Conservation (phyloP, 352 stramenopile species). For the Phytophthora constricta region DNA sequence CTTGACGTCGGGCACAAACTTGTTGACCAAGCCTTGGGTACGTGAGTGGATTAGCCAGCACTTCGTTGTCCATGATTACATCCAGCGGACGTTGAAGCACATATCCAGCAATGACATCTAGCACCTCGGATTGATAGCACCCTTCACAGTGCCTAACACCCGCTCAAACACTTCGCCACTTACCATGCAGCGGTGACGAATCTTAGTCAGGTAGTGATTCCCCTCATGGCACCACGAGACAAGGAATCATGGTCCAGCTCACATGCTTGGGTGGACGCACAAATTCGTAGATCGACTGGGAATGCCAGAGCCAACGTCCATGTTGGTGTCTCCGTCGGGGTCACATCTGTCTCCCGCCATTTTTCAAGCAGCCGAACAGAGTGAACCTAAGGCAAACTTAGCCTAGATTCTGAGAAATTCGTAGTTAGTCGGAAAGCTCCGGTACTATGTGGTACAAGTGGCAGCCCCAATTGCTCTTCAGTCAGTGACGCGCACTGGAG, state of each 20-base stretch:
- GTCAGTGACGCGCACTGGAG: too few relatives aligned
- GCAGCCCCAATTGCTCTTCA: too few relatives aligned
- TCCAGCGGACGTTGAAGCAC: too few relatives aligned
- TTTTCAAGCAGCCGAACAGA: too few relatives aligned
- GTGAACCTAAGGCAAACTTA: too few relatives aligned
- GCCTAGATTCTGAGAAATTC: too few relatives aligned
- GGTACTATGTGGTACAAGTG: too few relatives aligned
- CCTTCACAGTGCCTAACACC: not conserved
- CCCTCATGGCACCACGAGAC: not conserved
- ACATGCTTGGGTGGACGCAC: not conserved
- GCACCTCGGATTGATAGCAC: not conserved
- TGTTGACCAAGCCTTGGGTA: slow-evolving; percentile 10
- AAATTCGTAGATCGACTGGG: not conserved
- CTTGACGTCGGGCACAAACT: slow-evolving; percentile 18
- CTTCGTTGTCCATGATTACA: slow-evolving; percentile 5
- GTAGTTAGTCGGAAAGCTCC: too few relatives aligned
- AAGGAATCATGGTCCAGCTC: not conserved
- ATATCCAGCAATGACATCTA: not conserved
- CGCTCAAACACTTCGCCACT: not conserved
- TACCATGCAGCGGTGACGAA: not conserved
- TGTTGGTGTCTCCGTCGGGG: not conserved
- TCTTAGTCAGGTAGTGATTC: not conserved
- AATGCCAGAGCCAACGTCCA: not conserved
- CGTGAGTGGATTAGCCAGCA: slow-evolving; percentile 12
- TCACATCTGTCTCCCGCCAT: not conserved